phyloP scores from a whole-genome alignment of 495 filamentous ascomycete genomes.

The Letharia lupina region DNA sequence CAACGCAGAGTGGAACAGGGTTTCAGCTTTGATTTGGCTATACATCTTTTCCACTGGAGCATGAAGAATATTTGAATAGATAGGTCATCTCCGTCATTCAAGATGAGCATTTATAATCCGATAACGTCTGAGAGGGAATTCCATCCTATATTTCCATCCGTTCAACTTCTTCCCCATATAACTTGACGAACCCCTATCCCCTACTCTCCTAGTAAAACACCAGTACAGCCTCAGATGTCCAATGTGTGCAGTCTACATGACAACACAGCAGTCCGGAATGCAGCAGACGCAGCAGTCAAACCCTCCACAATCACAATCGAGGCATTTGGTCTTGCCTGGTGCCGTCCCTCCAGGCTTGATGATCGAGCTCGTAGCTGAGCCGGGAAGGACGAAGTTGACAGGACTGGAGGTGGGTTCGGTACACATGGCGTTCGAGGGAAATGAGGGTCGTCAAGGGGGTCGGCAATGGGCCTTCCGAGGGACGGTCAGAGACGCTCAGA shows the following conservation, averaged over 20 bases:
- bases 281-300: conserved; percentile 6
- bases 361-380: not conserved
- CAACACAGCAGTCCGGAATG: conserved; percentile 3
- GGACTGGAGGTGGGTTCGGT: not conserved
- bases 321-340: not conserved
- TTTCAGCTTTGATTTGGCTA: not conserved
- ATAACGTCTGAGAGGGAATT: too few relatives aligned
- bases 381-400: not conserved
- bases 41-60: too few relatives aligned
- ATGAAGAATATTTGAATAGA: too few relatives aligned
- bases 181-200: not conserved
- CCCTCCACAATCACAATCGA: not conserved
- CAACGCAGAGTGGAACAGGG: not conserved
- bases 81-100: too few relatives aligned
- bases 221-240: too few relatives aligned
- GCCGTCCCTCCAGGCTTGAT: conserved; percentile 1
- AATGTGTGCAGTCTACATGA: conserved; percentile 1
- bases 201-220: not conserved
- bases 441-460: too few relatives aligned
- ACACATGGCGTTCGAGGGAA: too few relatives aligned
- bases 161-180: not conserved
- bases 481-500: too few relatives aligned
- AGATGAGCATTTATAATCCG: too few relatives aligned
- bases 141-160: too few relatives aligned
- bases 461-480: too few relatives aligned